Conservation (phyloP, 352 stramenopile species). For the Pythium rishiriense region DNA sequence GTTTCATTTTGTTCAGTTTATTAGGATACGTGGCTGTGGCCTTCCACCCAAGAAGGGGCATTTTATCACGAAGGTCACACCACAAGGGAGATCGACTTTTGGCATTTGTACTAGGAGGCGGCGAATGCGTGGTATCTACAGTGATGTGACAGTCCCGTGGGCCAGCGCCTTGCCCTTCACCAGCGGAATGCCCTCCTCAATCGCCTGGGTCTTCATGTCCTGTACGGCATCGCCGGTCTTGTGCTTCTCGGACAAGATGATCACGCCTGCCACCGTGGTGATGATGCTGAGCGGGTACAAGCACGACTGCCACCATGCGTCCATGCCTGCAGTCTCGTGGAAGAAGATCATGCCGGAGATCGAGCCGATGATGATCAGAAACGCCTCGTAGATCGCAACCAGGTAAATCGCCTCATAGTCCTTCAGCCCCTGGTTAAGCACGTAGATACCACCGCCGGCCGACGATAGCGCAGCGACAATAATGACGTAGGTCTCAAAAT, state of each 20-base stretch:
- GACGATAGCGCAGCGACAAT: slow-evolving; percentile 58
- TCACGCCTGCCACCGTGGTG: slow-evolving; percentile 76
- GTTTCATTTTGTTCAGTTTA: slow-evolving; percentile 9
- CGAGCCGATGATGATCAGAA: slow-evolving; percentile 84
- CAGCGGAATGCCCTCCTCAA: slow-evolving; percentile 32
- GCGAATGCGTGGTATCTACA: slow-evolving; percentile 7
- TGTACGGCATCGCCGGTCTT: slow-evolving; percentile 49
- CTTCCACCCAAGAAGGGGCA: too few relatives aligned
- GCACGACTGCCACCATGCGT: slow-evolving; percentile 75
- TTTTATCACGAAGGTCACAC: too few relatives aligned
- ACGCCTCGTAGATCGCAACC: slow-evolving; percentile 84
- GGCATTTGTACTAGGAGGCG: not conserved
- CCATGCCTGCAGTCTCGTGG: slow-evolving; percentile 83
- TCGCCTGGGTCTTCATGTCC: slow-evolving; percentile 20
- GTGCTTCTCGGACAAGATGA: slow-evolving; percentile 84
- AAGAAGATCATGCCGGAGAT: slow-evolving; percentile 88
- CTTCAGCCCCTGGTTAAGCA: slow-evolving; percentile 69
- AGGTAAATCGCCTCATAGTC: slow-evolving; percentile 89
- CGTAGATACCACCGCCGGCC: slow-evolving; percentile 77
- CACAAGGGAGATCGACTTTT: not conserved
- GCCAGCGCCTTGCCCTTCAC: slow-evolving; percentile 22
- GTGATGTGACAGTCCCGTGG: slow-evolving; percentile 34
- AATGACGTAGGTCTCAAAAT: slow-evolving; percentile 77
- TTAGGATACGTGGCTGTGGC: not conserved
- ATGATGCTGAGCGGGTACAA: slow-evolving; percentile 79